Evolutionary conservation across 495 filamentous ascomycete species (phyloP), one percentile per base, ranked within the genome.

Genomic region (Talaromyces liani): DNA sequence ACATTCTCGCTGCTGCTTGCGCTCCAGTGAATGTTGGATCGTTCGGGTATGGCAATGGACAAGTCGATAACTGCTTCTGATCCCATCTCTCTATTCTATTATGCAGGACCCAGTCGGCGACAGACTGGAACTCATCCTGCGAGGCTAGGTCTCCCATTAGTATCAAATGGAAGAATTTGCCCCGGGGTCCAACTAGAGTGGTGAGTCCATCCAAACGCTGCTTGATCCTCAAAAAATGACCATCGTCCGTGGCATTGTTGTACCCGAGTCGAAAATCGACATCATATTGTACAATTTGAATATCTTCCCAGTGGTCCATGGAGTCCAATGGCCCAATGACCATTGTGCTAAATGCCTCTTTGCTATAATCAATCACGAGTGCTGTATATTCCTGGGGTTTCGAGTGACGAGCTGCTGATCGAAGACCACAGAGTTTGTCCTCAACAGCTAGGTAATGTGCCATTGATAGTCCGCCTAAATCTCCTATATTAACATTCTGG

Each of bases 301-400:
- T 41, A 41, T 41, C 36, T 16, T 41, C 36, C 36, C 36, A 41
- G 36, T 41, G 36, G 36, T 41, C 14, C 12, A 41, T 41, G 36
- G 36, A 41, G 16, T 41, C 12, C 16, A 41, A 41, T 16, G 36
- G 4, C 14, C 14, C 36, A 41, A 41, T 41, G 4, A 41, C 36
- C 36, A 41, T 41, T 16, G 36, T 41, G 12, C 36, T 16, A 10
- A 59, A 66, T 67, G 47, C 36, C 12, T 64, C 49, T 41, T 41
- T 41, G 36, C 36, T 41, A 16, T 41, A 41, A 4, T 41, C 36
- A 16, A 41, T 41, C 36, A 41, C 36, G 36, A 41, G 36, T 41
- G 36, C 36, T 5, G 36, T 41, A 41, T 41, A 41, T 41, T 41
- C 36, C 36, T n/a, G 36, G 36, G 36, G 36, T 41, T 41, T 41